Base-by-base conservation (phyloP, 257 asterid genomes). In the Euphrasia confusa region DNA sequence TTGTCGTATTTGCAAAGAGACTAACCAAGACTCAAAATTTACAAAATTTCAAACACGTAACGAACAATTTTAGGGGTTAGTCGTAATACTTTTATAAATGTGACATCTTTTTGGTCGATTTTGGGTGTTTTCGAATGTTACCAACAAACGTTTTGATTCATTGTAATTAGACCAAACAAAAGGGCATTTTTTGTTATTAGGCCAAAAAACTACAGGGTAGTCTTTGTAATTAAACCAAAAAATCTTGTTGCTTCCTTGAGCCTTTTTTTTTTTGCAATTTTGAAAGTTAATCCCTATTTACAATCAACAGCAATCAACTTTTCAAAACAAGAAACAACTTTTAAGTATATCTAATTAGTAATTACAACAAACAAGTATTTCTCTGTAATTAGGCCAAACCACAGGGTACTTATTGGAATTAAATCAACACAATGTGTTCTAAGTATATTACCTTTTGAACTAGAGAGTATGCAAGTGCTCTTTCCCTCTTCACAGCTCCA, bases 401-500 rank as follows among this genome's bases (percentile, higher is more conserved):
- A 13, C 18, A 10, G 26, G 55, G 26, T 49, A 15, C 9, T 1
- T 49, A 15, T 18, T 52, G n/a, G 18, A 17, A 52, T 52, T 52
- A 52, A 17, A 26, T 12, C 57, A 2, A 52, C 18, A 21, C 1
- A 21, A 52, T 52, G 27, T 5, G 9, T 4, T 5, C 4, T 5
- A 30, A 30, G 3, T 28, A 0, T 3, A 26, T 27, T 78, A 92
- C 97, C 97, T 89, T 86, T 37, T 92, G 95, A 61, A 86, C 81
- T 4, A 84, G 81, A 61, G 95, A 75, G 71, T 89, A 92, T 21
- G 90, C 93, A 73, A 84, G 87, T 61, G 96, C 99, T 74, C 97
- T 73, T 56, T 92, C 99, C 71, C 97, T 77, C 79, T 92, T 92
- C 63, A 81, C 72, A 53, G 90, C 88, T 30, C 97, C 97, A 53